These are phyloP conservation scores for Talaromyces sp. DNA, from an alignment of 2,329 filamentous ascomycete species.

Conservation along the genomic window DNA sequence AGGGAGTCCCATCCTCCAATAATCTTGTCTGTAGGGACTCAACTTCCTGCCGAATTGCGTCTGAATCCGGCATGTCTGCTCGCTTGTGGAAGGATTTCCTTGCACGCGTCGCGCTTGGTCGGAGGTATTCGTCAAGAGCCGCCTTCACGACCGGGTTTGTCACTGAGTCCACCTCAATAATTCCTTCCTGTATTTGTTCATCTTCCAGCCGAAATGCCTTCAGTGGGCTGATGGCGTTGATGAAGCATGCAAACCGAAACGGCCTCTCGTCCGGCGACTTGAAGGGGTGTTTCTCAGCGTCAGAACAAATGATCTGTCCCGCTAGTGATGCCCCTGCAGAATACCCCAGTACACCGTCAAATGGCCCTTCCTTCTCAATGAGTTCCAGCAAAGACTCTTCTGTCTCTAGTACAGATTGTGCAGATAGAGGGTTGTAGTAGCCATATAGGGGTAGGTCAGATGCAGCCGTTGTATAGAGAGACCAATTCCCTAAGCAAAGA, in stretches of 20 bases:
- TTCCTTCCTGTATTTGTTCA: conserved; percentile 12
- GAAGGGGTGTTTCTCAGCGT: conserved; percentile 17
- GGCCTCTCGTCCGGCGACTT: conserved; percentile 18
- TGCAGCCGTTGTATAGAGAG: conserved; percentile 12
- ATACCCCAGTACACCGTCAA: conserved; percentile 24
- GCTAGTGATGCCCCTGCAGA: conserved; percentile 22
- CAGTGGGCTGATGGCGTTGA: conserved; percentile 18
- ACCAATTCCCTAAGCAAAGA: conserved; percentile 12
- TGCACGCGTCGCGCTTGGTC: conserved; percentile 17
- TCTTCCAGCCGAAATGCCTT: conserved; percentile 17
- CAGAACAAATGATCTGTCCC: conserved; percentile 13
- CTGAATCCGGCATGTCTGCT: conserved; percentile 17
- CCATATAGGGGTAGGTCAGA: conserved; percentile 12
- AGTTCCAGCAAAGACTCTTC: conserved; percentile 16
- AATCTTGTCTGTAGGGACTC: conserved; percentile 14
- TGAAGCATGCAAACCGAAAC: conserved; percentile 19
- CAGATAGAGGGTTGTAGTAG: conserved; percentile 12
- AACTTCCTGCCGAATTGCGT: conserved; percentile 14
- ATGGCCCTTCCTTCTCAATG: conserved; percentile 22
- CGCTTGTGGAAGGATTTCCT: conserved; percentile 15
- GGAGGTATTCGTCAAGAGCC: conserved; percentile 15
- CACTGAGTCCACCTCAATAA: conserved; percentile 12
- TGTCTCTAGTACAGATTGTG: conserved; percentile 8
- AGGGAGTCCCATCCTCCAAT: conserved; percentile 15
- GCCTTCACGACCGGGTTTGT: conserved; percentile 14